A percentile compares a stretch with the other conserved stretches of the same genome.
phyloP scores from a whole-genome alignment of 2,329 filamentous ascomycete genomes.

The Chaetomiaceae sp. region DNA sequence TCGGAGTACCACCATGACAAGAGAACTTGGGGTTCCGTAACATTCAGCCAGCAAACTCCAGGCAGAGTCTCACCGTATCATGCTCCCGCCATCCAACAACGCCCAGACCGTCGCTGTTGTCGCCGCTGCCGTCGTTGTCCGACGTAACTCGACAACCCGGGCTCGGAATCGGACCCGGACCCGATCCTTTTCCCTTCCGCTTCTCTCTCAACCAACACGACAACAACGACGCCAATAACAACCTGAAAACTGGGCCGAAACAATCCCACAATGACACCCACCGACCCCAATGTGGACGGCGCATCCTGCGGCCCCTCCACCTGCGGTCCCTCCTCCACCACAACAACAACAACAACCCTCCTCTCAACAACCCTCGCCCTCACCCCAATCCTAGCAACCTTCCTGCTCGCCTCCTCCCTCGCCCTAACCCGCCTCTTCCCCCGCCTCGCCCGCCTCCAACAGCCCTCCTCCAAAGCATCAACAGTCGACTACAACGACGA shows the following conservation, averaged over 20 bases:
- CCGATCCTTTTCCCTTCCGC: too few relatives aligned
- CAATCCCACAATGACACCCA: neutral
- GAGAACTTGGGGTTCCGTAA: neutral
- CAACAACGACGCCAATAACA: neutral
- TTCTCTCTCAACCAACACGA: too few relatives aligned
- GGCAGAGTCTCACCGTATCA: neutral
- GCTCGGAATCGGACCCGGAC: too few relatives aligned
- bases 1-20: slow-evolving; percentile 3
- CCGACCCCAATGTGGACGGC: neutral
- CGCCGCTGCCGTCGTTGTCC: too few relatives aligned
- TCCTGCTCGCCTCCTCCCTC: slow-evolving; percentile 56
- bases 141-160: too few relatives aligned
- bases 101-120: neutral
- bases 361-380: slow-evolving; percentile 44
- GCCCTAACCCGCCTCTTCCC: slow-evolving; percentile 69
- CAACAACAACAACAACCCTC: neutral
- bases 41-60: neutral
- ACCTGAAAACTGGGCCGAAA: neutral
- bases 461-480: neutral
- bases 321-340: slow-evolving; percentile 9
- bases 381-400: slow-evolving; percentile 67
- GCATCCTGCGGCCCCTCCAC: slow-evolving; percentile 11
- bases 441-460: slow-evolving; percentile 54
- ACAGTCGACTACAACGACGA: slow-evolving; percentile 29
- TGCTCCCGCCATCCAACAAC: neutral